Conservation (phyloP, 441 rosid genomes). For the Macaranga tanarius region DNA sequence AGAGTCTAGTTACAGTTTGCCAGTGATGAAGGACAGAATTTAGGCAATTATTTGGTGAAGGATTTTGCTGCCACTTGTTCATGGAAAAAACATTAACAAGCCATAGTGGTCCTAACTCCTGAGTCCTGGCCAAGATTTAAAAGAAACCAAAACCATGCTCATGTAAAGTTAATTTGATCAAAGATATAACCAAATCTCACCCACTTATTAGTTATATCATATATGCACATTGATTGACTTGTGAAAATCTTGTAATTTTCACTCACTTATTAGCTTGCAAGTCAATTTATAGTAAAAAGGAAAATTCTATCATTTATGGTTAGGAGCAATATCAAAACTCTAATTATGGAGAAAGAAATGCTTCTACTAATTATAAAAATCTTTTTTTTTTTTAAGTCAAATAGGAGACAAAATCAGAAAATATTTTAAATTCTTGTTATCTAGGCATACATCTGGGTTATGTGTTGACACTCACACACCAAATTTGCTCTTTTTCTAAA, state of each 20-base stretch:
- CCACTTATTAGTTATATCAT: too few species aligned
- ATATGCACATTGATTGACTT: too few species aligned
- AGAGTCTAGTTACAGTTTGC: conserved; percentile 1
- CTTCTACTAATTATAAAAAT: not conserved
- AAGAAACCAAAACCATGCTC: not conserved
- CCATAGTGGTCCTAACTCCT: not conserved
- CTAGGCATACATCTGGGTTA: not conserved
- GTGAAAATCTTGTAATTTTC: not conserved
- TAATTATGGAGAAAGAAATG: not conserved
- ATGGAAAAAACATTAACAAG: not conserved
- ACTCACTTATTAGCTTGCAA: not conserved
- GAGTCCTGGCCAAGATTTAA: not conserved
- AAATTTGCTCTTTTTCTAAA: not conserved
- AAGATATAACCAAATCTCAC: not conserved
- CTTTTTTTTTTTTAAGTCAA: not conserved
- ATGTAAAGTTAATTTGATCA: not conserved
- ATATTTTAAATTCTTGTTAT: not conserved
- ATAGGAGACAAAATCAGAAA: not conserved
- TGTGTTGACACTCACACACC: not conserved
- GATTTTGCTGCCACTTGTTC: not conserved
- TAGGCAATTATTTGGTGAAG: not conserved
- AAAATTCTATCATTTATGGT: not conserved
- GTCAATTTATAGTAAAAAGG: too few species aligned
- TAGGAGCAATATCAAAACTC: not conserved
- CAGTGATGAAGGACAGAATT: not conserved